Percentiles rank a stretch among this genome's conserved stretches.
phyloP scores from a whole-genome alignment of 1,284 basidiomycete genomes.

The Volvariella volvacea region DNA sequence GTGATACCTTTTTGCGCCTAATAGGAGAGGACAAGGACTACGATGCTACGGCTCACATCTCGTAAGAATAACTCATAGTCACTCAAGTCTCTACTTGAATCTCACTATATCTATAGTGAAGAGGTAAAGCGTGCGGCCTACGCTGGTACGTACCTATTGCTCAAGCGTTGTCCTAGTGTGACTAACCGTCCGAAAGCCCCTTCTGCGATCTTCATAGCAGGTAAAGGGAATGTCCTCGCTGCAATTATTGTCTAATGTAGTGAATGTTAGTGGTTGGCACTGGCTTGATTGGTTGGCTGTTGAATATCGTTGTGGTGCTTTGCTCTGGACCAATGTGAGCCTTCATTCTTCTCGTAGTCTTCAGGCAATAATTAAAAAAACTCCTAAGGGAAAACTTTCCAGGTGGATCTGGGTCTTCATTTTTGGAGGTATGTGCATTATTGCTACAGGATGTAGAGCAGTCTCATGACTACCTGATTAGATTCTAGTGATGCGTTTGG shows the following conservation, averaged over 20 bases:
- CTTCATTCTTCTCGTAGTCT: background rate
- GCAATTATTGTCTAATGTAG: background rate
- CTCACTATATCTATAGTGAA: conserved; percentile 41
- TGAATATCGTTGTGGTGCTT: conserved; percentile 80
- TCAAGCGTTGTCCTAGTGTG: conserved; percentile 4
- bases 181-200: conserved; percentile 35
- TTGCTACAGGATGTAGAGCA: background rate
- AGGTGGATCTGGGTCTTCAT: conserved; percentile 60
- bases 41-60: conserved; percentile 83
- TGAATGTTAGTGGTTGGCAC: conserved; percentile 64
- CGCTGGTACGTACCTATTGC: conserved; percentile 44
- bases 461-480: conserved; percentile 17
- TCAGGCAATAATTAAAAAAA: background rate
- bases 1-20: conserved; percentile 5
- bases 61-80: conserved; percentile 36
- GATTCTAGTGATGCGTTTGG: conserved; percentile 74
- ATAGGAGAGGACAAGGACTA: conserved; percentile 33
- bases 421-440: conserved; percentile 45
- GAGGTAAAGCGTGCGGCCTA: conserved; percentile 88
- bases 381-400: conserved; percentile 37
- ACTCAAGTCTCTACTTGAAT: background rate
- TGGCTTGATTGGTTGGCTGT: conserved; percentile 75
- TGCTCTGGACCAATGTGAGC: conserved; percentile 68
- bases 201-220: conserved; percentile 81
- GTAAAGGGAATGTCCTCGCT: conserved; percentile 22